Conservation (phyloP, 192 early-diverging fungal genomes). For the Backusella circina region DNA sequence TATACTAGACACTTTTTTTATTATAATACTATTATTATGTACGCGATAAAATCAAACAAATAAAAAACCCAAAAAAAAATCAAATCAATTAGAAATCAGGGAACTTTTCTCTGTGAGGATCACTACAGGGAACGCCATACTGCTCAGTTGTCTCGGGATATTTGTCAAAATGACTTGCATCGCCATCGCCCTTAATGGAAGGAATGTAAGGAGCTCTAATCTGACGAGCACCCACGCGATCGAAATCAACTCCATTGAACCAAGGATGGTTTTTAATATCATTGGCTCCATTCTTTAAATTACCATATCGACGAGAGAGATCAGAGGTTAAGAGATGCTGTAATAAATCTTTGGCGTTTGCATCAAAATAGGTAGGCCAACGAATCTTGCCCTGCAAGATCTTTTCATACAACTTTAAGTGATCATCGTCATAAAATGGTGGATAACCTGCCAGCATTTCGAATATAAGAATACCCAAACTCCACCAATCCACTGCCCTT, state of each 20-base stretch:
- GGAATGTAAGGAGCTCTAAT: slow-evolving; percentile 88
- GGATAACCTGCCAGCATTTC: slow-evolving; percentile 95
- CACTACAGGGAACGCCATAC: slow-evolving; percentile 58
- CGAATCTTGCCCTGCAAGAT: slow-evolving; percentile 78
- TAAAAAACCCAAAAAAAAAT: neutral
- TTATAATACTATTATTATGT: neutral
- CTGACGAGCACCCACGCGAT: slow-evolving; percentile 62
- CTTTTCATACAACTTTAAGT: slow-evolving; percentile 87
- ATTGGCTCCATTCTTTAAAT: slow-evolving; percentile 74
- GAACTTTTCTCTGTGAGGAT: slow-evolving; percentile 25
- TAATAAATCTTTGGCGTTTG: slow-evolving; percentile 78
- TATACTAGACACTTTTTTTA: neutral
- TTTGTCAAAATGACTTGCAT: slow-evolving; percentile 92
- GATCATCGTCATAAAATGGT: slow-evolving; percentile 93
- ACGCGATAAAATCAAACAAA: neutral
- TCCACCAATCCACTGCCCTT: slow-evolving; percentile 92
- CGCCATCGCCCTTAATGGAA: slow-evolving; percentile 74
- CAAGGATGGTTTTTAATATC: slow-evolving; percentile 95
- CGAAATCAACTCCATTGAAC: slow-evolving; percentile 95
- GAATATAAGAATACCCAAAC: slow-evolving; percentile 86
- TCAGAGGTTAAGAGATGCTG: slow-evolving; percentile 78
- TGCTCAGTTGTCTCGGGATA: slow-evolving; percentile 91
- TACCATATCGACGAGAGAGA: slow-evolving; percentile 83
- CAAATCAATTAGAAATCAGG: neutral
- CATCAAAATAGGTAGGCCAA: slow-evolving; percentile 87